Conservation (phyloP, 2,329 filamentous ascomycete species). For the Colletotrichum plurivorum region DNA sequence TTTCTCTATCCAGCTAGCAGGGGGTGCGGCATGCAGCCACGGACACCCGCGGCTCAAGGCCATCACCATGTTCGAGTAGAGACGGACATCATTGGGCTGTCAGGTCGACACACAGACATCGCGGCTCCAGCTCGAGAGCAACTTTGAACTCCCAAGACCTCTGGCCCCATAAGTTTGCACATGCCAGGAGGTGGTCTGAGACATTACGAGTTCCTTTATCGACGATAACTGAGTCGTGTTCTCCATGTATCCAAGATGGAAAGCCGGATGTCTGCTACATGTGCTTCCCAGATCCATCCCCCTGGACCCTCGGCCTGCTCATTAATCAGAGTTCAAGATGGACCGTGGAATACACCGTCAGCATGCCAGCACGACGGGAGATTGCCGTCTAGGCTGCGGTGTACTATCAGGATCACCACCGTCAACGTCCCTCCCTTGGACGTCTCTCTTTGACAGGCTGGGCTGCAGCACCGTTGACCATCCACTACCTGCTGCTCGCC, state of each 20-base stretch:
- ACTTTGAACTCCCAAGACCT: constrained; percentile 7
- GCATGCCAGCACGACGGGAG: constrained; percentile 7
- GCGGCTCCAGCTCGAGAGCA: constrained; percentile 9
- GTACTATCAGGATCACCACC: background rate
- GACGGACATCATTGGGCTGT: constrained; percentile 15
- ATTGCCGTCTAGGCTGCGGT: background rate
- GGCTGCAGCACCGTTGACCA: constrained; percentile 14
- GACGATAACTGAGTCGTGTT: constrained; percentile 19
- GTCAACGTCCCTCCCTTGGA: no score
- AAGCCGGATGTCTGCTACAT: background rate
- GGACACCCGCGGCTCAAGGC: background rate
- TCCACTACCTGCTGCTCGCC: constrained; percentile 42
- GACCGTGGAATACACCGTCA: constrained; percentile 7
- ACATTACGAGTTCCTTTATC: constrained; percentile 20
- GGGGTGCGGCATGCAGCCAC: constrained; percentile 8
- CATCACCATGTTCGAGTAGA: constrained; percentile 1
- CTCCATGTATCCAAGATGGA: constrained; percentile 5
- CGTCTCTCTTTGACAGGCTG: background rate
- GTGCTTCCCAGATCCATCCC: background rate
- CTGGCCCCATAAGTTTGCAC: constrained; percentile 27
- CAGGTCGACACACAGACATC: constrained; percentile 2
- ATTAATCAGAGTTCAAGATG: no score
- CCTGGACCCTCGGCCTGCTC: background rate
- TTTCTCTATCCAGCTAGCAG: constrained; percentile 3
- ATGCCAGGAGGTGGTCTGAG: constrained; percentile 31